Percentiles rank a stretch among this genome's conserved stretches.
Conservation (phyloP, 78 protist genomes). For the Dictyostelium brefeldianum region DNA sequence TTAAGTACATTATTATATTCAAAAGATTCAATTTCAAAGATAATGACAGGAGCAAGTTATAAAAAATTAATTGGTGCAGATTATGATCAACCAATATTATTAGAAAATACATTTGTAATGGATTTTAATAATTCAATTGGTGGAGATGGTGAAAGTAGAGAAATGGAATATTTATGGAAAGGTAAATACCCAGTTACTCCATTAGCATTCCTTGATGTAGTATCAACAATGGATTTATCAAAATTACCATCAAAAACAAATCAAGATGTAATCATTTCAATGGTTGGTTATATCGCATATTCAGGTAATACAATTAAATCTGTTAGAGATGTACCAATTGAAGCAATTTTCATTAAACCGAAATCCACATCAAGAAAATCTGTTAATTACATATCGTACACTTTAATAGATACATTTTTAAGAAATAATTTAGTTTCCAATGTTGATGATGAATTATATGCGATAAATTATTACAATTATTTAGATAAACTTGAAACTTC, state of each 20-base stretch:
- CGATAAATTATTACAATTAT: not conserved
- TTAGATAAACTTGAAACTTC: conserved; percentile 23
- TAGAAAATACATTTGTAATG: not conserved
- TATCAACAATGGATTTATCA: conserved; percentile 34
- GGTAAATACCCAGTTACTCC: conserved; percentile 23
- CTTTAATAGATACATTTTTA: not conserved
- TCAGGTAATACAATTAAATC: not conserved
- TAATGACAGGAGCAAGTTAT: not conserved
- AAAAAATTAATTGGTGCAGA: not conserved
- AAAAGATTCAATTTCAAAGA: not conserved
- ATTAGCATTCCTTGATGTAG: conserved; percentile 66
- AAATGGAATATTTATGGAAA: not conserved
- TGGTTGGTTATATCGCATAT: conserved; percentile 56
- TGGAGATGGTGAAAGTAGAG: not conserved
- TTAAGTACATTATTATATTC: not conserved
- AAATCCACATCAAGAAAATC: not conserved
- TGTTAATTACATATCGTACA: no score
- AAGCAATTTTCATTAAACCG: not conserved
- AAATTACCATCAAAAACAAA: conserved; percentile 22
- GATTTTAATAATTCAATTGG: not conserved
- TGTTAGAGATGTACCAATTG: conserved; percentile 26
- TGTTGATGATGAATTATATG: not conserved
- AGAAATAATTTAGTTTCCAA: not conserved
- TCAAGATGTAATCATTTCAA: conserved; percentile 79
- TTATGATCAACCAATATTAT: not conserved